Conservation (phyloP, 2,329 filamentous ascomycete genomes). For the Diplocarpon mali region DNA sequence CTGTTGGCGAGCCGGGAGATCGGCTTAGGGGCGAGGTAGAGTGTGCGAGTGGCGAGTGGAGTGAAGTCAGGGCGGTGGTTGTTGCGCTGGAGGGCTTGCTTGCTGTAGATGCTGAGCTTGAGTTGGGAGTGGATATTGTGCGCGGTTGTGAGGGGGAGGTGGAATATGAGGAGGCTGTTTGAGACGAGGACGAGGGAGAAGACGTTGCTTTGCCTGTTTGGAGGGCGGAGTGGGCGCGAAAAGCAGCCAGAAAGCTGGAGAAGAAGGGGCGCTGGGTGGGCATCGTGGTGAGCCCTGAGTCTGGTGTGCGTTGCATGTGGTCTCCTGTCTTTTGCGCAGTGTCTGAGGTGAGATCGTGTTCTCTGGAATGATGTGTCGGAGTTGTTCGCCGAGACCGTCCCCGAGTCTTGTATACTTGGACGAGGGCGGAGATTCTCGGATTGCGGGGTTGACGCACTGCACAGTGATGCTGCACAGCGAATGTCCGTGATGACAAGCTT, state of each 20-base stretch:
- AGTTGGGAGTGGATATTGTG: constrained; percentile 18
- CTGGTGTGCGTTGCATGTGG: constrained; percentile 2
- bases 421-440: too few species aligned
- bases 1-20: constrained; percentile 12
- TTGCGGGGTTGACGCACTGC: too few species aligned
- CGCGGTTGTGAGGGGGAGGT: constrained; percentile 22
- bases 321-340: background rate
- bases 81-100: constrained; percentile 20
- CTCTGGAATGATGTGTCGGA: too few species aligned
- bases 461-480: too few species aligned
- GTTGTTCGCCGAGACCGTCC: too few species aligned
- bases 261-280: constrained; percentile 27
- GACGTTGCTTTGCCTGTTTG: constrained; percentile 18
- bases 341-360: background rate
- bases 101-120: background rate
- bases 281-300: constrained; percentile 11
- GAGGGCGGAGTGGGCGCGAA: constrained; percentile 24
- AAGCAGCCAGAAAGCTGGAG: constrained; percentile 27
- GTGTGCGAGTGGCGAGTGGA: constrained; percentile 23
- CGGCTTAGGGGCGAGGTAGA: constrained; percentile 20
- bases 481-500: too few species aligned
- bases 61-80: constrained; percentile 19
- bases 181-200: constrained; percentile 13
- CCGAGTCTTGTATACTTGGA: too few species aligned
- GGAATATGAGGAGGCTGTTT: constrained; percentile 4